phyloP scores from a whole-genome alignment of 352 stramenopile genomes.

The Globisporangium camurandrum region DNA sequence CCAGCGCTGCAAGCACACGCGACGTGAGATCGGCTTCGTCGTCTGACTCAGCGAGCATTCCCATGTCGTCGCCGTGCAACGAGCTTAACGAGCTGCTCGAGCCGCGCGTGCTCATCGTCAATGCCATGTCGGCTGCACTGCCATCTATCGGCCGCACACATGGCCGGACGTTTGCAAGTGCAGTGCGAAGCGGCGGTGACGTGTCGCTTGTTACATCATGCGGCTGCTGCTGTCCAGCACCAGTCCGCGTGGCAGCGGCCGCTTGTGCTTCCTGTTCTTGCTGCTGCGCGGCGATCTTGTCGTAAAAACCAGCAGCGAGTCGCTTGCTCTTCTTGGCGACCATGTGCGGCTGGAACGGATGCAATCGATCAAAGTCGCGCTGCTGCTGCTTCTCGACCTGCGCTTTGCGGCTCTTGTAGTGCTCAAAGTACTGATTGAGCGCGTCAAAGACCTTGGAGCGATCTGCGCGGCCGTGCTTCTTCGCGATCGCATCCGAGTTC shows the following conservation, averaged over 20 bases:
- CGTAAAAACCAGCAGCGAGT: constrained; percentile 38
- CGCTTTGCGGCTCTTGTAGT: constrained; percentile 55
- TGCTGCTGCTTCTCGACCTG: constrained; percentile 43
- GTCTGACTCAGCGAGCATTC: constrained; percentile 14
- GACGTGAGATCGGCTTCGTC: constrained; percentile 54
- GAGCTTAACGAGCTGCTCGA: constrained; percentile 29
- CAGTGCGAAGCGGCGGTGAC: constrained; percentile 29
- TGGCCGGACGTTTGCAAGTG: constrained; percentile 41
- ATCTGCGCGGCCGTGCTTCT: constrained; percentile 51
- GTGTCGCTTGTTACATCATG: constrained; percentile 2
- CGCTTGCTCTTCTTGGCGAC: constrained; percentile 34
- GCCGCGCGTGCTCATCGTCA: constrained; percentile 7
- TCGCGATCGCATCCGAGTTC: constrained; percentile 53
- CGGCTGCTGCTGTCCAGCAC: too few relatives aligned
- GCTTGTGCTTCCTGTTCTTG: neutral
- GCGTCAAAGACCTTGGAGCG: constrained; percentile 55
- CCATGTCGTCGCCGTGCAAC: constrained; percentile 12
- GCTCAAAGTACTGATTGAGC: constrained; percentile 67
- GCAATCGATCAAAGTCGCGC: constrained; percentile 43
- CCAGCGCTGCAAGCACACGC: constrained; percentile 43
- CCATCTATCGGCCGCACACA: constrained; percentile 53
- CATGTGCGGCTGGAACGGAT: constrained; percentile 60
- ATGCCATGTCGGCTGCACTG: constrained; percentile 6
- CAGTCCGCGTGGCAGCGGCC: too few relatives aligned
- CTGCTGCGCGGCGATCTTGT: constrained; percentile 28